Percentiles rank a stretch among this genome's conserved stretches.
Evolutionary conservation across 768 basidiomycete species (phyloP).

Genomic region (Kwoniella heveanensis): DNA sequence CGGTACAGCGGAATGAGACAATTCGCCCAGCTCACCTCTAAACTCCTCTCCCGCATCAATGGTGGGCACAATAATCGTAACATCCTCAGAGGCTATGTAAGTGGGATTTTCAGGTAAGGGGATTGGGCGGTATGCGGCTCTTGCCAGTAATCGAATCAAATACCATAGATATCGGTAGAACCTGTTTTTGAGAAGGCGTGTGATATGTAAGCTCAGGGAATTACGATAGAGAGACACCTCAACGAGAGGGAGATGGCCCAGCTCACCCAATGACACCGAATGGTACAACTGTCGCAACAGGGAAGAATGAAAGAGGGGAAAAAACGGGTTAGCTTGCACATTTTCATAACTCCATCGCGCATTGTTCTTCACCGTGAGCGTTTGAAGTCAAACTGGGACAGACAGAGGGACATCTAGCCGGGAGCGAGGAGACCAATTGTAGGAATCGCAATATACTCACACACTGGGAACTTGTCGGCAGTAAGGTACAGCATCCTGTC

Average conservation of each 20-base stretch:
- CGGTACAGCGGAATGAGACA: no score
- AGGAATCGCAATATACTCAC: conserved; percentile 66
- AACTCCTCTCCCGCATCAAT: conserved; percentile 96
- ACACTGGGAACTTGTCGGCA: conserved; percentile 85
- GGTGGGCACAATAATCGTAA: conserved; percentile 93
- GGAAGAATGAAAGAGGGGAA: neutral
- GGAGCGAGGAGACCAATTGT: no score
- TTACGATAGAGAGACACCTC: no score
- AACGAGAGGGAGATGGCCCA: neutral
- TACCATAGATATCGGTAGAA: conserved; percentile 96
- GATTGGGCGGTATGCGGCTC: conserved; percentile 78
- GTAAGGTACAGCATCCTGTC: conserved; percentile 66
- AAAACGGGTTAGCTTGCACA: conserved; percentile 10
- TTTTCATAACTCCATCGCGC: neutral
- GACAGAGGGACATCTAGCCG: no score
- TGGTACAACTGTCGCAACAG: conserved; percentile 61
- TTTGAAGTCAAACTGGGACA: no score
- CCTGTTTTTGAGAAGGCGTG: no score
- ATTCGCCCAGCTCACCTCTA: conserved; percentile 62
- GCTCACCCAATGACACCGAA: conserved; percentile 57
- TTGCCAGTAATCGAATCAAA: conserved; percentile 78
- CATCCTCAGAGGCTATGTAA: conserved; percentile 85
- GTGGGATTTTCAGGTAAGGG: conserved; percentile 88
- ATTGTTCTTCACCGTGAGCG: no score
- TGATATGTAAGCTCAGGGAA: no score